Conservation (phyloP, 225 moss, liverwort and hornwort species). For the Straminergon stramineum region DNA sequence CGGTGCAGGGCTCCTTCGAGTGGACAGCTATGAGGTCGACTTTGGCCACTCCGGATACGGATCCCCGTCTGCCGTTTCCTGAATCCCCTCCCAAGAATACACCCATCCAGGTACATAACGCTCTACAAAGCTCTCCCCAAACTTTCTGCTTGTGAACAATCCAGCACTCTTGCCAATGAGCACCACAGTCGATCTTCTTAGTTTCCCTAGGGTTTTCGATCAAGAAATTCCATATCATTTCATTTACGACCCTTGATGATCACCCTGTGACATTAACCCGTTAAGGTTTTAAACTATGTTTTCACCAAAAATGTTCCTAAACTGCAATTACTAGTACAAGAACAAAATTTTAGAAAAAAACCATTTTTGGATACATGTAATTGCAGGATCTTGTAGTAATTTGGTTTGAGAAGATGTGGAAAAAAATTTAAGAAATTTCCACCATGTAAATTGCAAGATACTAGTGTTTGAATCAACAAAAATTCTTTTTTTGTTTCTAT, state of each 20-base stretch:
- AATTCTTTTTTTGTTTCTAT: no score
- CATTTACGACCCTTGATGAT: background rate
- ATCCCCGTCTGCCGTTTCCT: background rate
- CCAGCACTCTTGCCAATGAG: background rate
- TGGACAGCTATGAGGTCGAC: constrained; percentile 13
- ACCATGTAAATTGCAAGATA: no score
- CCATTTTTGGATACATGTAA: no score
- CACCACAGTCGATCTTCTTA: background rate
- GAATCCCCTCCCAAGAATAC: background rate
- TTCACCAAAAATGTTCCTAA: no score
- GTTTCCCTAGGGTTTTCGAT: background rate
- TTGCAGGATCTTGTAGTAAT: no score
- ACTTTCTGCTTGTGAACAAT: background rate
- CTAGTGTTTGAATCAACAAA: no score
- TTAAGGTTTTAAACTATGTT: no score
- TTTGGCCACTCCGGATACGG: background rate
- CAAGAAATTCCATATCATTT: background rate
- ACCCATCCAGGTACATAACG: background rate
- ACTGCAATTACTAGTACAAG: no score
- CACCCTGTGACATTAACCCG: background rate
- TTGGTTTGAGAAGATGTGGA: no score
- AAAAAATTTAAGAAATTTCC: no score
- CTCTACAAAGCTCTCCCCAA: background rate
- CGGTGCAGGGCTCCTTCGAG: constrained; percentile 15
- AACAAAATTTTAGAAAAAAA: no score